Base-by-base conservation (phyloP, 805 yeast genomes). In the Blastobotrys chiropterorum region DNA sequence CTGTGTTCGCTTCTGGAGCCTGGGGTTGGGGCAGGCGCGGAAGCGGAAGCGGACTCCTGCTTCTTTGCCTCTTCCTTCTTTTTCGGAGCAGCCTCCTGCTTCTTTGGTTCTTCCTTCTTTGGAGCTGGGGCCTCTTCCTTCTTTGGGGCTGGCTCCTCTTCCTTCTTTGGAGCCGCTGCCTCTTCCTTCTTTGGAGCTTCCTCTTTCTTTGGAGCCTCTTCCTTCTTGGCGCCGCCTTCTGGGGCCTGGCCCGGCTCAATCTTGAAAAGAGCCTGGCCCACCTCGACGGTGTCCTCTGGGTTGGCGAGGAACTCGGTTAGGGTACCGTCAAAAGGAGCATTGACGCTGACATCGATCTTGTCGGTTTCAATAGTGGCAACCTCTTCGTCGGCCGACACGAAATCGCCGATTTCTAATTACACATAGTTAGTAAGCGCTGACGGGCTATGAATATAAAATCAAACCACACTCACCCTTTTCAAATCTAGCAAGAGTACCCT, bases 281-380 rank as follows among this genome's bases (percentile, higher is more conserved):
- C 98, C 63, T 83, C 86, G 51, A 92, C 98, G 46, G 96, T 92
- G 66, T 89, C 96, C 44, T 92, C 98, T 40, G 89, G 86, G 41
- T 74, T 72, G 59, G 84, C 96, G 63, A 88, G 79, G 53, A 89
- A 71, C 70, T 92, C 96, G 48, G 85, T 82, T 66, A 94, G 76
- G 51, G 89, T 88, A 74, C 99, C 99, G 46, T 92, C 70, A 49
- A 88, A 78, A 56, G 99, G 98, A 4, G 99, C 83, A 68, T 90
- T 92, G 55, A 94, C 98, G 68, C 92, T 96, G 49, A 94, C 95
- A 66, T 94, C 99, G 64, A 94, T 90, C 77, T 94, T 94, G 72
- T 94, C 99, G 47, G 99, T 94, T 75, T 94, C 99, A 62, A 94
- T 92, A 58, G 97, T 90, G 53, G 98, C 98, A 61, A 94, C 77